These are phyloP conservation scores for Lanmaoa rubissima DNA, from an alignment of 768 basidiomycete genomes.

Conservation along the genomic window DNA sequence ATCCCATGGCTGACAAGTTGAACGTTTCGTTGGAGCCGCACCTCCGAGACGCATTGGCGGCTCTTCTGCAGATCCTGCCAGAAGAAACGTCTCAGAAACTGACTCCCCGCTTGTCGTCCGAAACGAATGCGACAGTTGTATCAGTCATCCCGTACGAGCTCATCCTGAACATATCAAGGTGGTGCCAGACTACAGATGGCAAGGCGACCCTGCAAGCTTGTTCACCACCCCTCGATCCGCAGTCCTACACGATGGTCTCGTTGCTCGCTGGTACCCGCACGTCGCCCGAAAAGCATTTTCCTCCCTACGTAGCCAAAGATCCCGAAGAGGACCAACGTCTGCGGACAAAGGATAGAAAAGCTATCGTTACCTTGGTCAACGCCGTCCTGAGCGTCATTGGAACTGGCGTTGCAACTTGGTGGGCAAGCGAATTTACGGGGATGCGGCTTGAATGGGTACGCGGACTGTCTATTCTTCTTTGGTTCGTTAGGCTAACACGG, in stretches of 20 bases:
- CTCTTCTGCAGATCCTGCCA: conserved; percentile 49
- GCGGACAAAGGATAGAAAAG: conserved; percentile 55
- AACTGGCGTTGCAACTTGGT: conserved; percentile 69
- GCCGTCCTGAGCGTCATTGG: conserved; percentile 66
- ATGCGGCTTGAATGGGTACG: conserved; percentile 79
- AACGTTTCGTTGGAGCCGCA: conserved; percentile 71
- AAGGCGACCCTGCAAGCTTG: conserved; percentile 36
- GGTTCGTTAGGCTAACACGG: conserved; percentile 3
- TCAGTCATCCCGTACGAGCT: conserved; percentile 61
- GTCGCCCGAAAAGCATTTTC: conserved; percentile 75
- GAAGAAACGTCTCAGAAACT: conserved; percentile 43
- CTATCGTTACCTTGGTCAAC: conserved; percentile 69
- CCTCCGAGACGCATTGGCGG: conserved; percentile 47
- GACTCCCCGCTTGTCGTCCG: conserved; percentile 33
- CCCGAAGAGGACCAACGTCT: conserved; percentile 48
- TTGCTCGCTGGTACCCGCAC: conserved; percentile 75
- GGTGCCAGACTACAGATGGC: conserved; percentile 60
- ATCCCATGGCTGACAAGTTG: conserved; percentile 27
- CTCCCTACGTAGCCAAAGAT: conserved; percentile 44
- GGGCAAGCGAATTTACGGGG: conserved; percentile 60
- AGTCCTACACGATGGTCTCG: conserved; percentile 65
- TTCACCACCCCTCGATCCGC: conserved; percentile 47
- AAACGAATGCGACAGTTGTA: conserved; percentile 9
- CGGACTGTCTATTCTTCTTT: conserved; percentile 7
- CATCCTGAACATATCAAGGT: conserved; percentile 59